Evolutionary conservation across 1,284 basidiomycete genomes (phyloP), one percentile per base, ranked within the genome.

Genomic region (Cerioporus squamosus): DNA sequence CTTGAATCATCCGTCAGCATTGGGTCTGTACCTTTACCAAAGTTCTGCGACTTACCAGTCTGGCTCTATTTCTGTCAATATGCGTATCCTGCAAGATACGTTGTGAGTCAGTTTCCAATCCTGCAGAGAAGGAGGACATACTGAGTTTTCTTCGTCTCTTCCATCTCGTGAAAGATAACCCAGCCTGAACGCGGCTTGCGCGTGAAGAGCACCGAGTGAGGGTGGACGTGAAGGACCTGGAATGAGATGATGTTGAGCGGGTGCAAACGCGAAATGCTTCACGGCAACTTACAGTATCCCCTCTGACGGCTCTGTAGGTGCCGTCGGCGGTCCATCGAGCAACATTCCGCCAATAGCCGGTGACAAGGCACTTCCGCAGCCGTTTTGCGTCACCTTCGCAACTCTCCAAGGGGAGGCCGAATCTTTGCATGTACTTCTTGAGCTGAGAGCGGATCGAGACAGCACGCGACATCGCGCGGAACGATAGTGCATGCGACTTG

Each of bases 161-260:
- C 87, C 74, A 98, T 90, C 72, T 99, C 96, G 70, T 97, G 94
- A 70, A 91, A 99, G 22, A 99, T 81, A 6, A 98, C 93, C 93
- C 94, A 99, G 10, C 93, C 93, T 0, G 90, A 90, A 17, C 86
- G 81, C 2, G 97, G 92, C 66, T 92, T 94, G 39, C 97, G 81
- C 2, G 95, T 97, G 71, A 99, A 99, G 57, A 98, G 78, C 10
- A 98, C 94, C 2, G 95, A 98, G 12, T 89, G 94, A 0, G 97
- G 97, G 72, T 99, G 97, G 2, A 94, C 91, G 75, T 95, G 87
- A 18, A 98, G 75, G 18, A 86, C 78, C 94, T 97, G 66, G n/a
- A n/a, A 4, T 3, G 10, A 9, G 0, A 26, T 5, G 9, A 52
- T 2, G 53, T 36, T 26, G 6, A 42, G 38, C 23, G 9, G 9